Base-by-base conservation (phyloP, 768 basidiomycete species). In the Macrolepiota albuminosa region DNA sequence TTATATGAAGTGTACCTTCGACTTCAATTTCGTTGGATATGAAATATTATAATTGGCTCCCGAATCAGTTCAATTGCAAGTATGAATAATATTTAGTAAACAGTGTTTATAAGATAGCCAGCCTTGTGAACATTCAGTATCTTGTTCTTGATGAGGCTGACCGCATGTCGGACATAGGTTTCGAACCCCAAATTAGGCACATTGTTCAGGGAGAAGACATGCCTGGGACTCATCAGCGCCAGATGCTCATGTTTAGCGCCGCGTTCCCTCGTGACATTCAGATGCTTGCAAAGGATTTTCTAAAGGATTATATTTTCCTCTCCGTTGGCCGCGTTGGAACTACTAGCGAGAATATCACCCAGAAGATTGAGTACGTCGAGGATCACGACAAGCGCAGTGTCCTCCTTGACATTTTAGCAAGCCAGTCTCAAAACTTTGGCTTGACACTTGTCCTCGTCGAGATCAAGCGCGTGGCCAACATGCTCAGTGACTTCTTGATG, bases 101-200 rank as follows among this genome's bases (percentile, higher is more conserved):
- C 21, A 21, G 21, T 21, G 21, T 21, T 21, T 21, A 21, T 21
- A 21, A 21, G 21, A 21, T 21, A 21, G 21, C 21, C 81, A 93
- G 91, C 70, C 84, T 99, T 62, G 86, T 93, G 65, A 98, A 98
- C 76, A 88, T 99, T 79, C 89, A 93, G 68, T 98, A 97, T 75
- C 89, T 99, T 59, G 97, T 99, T 31, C 88, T 99, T 57, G 97
- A 99, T 69, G 97, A 99, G 78, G 97, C 97, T 62, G 97, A 99
- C 81, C 91, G 97, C 69, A 99, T 99, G 97, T 84, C 98, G 70
- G 97, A 99, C 80, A 99, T 99, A 97, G 97, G 97, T 88, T 99
- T 99, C 82, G 97, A 99, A 76, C 97, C 97, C 58, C 97, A 98
- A 77, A 99, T 99, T 70, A 85, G 97, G 64, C 85, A 94, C 34